Evolutionary conservation across 371 early-diverging fungal genomes (phyloP), one percentile per base, ranked within the genome.

Genomic region (Apophysomyces sp.): DNA sequence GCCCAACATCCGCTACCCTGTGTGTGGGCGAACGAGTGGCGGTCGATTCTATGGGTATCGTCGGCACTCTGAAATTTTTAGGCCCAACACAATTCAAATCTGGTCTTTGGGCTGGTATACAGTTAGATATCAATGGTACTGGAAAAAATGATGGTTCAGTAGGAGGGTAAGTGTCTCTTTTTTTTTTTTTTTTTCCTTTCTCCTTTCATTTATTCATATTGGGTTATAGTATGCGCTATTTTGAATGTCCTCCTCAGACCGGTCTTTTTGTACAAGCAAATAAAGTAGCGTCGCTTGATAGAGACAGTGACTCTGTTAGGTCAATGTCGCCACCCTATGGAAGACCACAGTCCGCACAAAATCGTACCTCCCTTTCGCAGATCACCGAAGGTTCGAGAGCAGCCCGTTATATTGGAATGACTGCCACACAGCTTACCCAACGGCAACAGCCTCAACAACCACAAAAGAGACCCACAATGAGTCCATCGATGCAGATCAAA

Each of bases 71-170:
- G n/a, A 81, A 84, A 37, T 94, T 82, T 68, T 55, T 93, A 28
- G 92, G 92, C 6, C 78, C 85, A 1, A 83, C 86, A 15, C 78
- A 86, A 29, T 84, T 85, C 56, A 89, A 89, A 68, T 77, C 78
- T 15, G 92, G 92, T 7, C 68, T 82, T 3, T 92, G 92, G 92
- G 92, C 89, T 15, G 92, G 92, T 27, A 80, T 92, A 53, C 87
- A 89, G 65, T 78, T 92, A 2, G 91, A 91, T 58, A 72, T 75
- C 30, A 67, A 66, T 0, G 89, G 88, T 15, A 81, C 83, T 11
- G 92, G 92, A 31, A 92, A 92, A 61, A 92, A 92, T 67, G 86
- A 89, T 60, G 92, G 92, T 18, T 76, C 76, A 12, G 87, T 87
- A 28, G 68, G 65, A 21, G 91, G 90, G 80, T 82, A 74, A 60